phyloP scores from a whole-genome alignment of 768 basidiomycete species.

The Suillus lakei region DNA sequence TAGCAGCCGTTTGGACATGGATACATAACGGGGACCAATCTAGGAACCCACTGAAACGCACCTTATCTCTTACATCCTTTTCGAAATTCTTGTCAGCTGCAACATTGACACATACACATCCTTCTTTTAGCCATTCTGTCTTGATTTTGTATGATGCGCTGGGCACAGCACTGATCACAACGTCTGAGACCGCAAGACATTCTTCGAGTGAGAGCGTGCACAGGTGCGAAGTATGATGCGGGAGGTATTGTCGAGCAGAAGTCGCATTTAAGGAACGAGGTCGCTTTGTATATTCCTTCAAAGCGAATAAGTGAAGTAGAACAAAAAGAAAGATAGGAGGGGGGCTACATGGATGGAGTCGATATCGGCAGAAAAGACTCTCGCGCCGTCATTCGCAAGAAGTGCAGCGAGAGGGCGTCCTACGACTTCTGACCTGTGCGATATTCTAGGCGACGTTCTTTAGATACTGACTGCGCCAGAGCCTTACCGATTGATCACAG shows the following conservation, averaged over 20 bases:
- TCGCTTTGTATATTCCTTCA: conserved; percentile 91
- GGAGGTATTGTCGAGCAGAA: conserved; percentile 65
- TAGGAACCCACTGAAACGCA: conserved; percentile 36
- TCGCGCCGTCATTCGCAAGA: conserved; percentile 94
- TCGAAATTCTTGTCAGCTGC: conserved; percentile 97
- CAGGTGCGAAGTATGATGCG: conserved; percentile 82
- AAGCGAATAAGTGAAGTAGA: conserved; percentile 9
- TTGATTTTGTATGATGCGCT: conserved; percentile 83
- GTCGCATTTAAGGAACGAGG: conserved; percentile 52
- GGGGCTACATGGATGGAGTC: conserved; percentile 80
- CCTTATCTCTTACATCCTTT: conserved; percentile 89
- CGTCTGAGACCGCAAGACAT: conserved; percentile 86
- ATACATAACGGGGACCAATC: background rate
- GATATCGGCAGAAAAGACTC: conserved; percentile 94
- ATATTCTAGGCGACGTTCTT: conserved; percentile 5
- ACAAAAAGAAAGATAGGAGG: background rate
- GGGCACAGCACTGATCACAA: conserved; percentile 95
- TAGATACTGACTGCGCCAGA: background rate
- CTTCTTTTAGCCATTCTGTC: conserved; percentile 90
- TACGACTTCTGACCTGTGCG: conserved; percentile 90
- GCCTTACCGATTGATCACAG: conserved; percentile 88
- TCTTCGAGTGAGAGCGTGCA: conserved; percentile 71
- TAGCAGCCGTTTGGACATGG: conserved; percentile 4
- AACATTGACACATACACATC: conserved; percentile 92
- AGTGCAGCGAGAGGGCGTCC: conserved; percentile 96